Percentiles rank a stretch among this genome's conserved stretches.
Evolutionary conservation across 2,329 filamentous ascomycete genomes (phyloP).

Genomic region (Rhynchosporium agropyri): DNA sequence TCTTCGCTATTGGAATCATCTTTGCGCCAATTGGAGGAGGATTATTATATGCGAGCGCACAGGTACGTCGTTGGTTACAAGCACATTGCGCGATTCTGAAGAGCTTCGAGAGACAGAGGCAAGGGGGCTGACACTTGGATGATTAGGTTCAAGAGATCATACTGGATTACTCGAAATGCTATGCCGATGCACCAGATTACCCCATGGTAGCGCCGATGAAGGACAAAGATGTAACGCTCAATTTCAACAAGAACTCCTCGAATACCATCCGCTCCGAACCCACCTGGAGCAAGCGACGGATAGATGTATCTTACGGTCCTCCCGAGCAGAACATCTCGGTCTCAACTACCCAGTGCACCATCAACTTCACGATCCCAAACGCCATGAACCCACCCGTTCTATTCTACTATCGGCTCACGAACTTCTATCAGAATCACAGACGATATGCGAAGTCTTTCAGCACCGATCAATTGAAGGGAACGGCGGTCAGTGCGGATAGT

Average conservation of each 20-base stretch:
- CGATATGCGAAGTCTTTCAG: constrained; percentile 92
- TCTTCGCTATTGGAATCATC: constrained; percentile 87
- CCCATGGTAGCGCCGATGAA: constrained; percentile 56
- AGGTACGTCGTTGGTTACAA: constrained; percentile 53
- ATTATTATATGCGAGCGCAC: constrained; percentile 80
- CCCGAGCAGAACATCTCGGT: constrained; percentile 31
- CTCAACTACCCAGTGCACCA: constrained; percentile 60
- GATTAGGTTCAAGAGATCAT: constrained; percentile 82
- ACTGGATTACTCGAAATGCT: constrained; percentile 88
- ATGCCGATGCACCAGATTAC: constrained; percentile 53
- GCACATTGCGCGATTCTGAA: not conserved
- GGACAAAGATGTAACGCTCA: constrained; percentile 58
- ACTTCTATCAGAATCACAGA: constrained; percentile 99
- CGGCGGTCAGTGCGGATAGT: constrained; percentile 58
- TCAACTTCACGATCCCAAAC: constrained; percentile 80
- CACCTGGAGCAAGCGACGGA: constrained; percentile 37
- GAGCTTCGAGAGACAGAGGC: not conserved
- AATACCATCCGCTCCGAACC: constrained; percentile 32
- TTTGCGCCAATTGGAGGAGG: constrained; percentile 91
- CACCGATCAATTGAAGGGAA: constrained; percentile 78
- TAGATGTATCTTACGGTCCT: constrained; percentile 47
- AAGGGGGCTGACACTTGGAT: constrained; percentile 22
- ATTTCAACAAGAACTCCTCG: constrained; percentile 64
- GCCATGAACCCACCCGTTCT: constrained; percentile 79
- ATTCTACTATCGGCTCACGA: constrained; percentile 93